These are phyloP conservation scores for Porcisia deanei DNA, from an alignment of 208 protist genomes.

Conservation along the genomic window DNA sequence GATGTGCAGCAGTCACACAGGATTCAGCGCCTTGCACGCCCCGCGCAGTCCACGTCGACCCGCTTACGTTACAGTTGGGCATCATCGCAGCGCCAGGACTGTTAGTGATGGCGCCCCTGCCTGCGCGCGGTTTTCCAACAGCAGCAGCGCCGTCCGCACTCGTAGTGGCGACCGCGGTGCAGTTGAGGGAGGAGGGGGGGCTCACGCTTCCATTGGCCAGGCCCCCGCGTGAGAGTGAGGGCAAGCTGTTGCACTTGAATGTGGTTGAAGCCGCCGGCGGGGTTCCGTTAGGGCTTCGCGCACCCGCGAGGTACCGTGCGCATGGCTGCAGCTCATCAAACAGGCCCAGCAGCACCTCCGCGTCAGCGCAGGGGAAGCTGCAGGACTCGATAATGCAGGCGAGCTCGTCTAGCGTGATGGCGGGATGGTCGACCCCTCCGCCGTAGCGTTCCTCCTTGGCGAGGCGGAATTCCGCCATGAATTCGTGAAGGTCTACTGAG, in stretches of 20 bases:
- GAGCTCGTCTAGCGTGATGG: constrained; percentile 57
- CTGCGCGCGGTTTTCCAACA: not conserved
- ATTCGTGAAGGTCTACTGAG: constrained; percentile 71
- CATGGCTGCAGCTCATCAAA: constrained; percentile 67
- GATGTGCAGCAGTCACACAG: constrained; percentile 6
- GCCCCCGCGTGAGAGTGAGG: not conserved
- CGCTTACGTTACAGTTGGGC: not conserved
- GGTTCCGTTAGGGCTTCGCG: not conserved
- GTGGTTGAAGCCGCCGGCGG: not conserved
- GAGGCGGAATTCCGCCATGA: constrained; percentile 65
- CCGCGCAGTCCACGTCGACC: not conserved
- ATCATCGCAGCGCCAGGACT: not conserved
- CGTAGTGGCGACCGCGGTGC: not conserved
- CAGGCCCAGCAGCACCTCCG: constrained; percentile 52
- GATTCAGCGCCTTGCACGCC: constrained; percentile 4
- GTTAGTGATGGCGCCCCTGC: not conserved
- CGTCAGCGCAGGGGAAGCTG: constrained; percentile 53
- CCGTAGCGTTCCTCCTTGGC: constrained; percentile 63
- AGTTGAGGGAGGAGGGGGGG: not conserved
- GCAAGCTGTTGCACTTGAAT: not conserved
- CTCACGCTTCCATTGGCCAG: not conserved
- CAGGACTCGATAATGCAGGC: constrained; percentile 62
- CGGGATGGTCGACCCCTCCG: constrained; percentile 15
- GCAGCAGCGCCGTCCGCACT: not conserved
- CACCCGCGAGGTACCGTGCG: constrained; percentile 16